Evolutionary conservation across 768 basidiomycete species (phyloP).

Genomic region (Phanerodontia chrysosporium): DNA sequence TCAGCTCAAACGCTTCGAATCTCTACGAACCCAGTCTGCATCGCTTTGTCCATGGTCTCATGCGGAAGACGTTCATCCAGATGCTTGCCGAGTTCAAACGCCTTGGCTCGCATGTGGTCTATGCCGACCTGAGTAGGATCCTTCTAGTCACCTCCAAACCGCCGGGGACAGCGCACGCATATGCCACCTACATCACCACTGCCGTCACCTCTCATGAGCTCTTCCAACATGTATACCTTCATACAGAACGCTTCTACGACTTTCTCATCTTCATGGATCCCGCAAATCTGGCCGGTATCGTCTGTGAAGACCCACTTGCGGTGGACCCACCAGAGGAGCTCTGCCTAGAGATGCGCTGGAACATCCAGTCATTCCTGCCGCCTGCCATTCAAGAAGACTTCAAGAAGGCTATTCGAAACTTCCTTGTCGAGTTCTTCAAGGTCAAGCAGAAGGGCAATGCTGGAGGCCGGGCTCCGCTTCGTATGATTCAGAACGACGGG

Average conservation of each 20-base stretch:
- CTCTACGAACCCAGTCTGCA: slow-evolving; percentile 93
- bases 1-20: slow-evolving; percentile 76
- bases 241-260: slow-evolving; percentile 88
- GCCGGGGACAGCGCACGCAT: slow-evolving; percentile 90
- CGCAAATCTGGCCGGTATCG: slow-evolving; percentile 85
- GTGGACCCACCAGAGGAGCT: slow-evolving; percentile 66
- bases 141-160: slow-evolving; percentile 93
- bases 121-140: slow-evolving; percentile 85
- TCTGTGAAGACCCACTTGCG: slow-evolving; percentile 77
- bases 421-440: slow-evolving; percentile 81
- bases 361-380: slow-evolving; percentile 87
- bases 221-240: slow-evolving; percentile 88
- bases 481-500: slow-evolving; percentile 60
- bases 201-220: slow-evolving; percentile 94
- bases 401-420: slow-evolving; percentile 65
- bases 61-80: slow-evolving; percentile 98
- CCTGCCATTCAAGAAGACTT: slow-evolving; percentile 79
- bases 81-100: slow-evolving; percentile 94
- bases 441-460: slow-evolving; percentile 62
- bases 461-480: slow-evolving; percentile 62
- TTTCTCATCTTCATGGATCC: slow-evolving; percentile 94
- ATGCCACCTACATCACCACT: slow-evolving; percentile 90
- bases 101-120: slow-evolving; percentile 85
- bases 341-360: slow-evolving; percentile 84
- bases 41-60: slow-evolving; percentile 89